Base-by-base conservation (phyloP, 768 basidiomycete species). In the Pisolithus albus region DNA sequence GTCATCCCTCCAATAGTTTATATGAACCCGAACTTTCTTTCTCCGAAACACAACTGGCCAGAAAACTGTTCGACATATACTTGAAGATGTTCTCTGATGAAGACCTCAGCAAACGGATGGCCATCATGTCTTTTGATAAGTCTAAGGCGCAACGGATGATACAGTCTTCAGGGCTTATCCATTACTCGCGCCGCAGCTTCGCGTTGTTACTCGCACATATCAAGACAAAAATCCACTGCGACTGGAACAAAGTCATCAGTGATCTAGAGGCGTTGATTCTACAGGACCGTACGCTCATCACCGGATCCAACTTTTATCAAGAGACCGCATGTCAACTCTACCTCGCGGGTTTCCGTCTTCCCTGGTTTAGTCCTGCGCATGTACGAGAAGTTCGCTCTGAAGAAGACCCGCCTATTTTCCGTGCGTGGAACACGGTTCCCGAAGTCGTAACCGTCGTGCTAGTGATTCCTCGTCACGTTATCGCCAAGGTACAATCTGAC, bases 151-250 rank as follows among this genome's bases (percentile, higher is more conserved):
- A 13, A 13, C 55, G 45, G 16, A 50, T 45, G 8, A 0, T 56
- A 9, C 42, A 43, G 1, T 52, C 52, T 11, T 56, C 62, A 8
- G 59, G 52, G 32, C 52, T 69, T 26, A 23, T 72, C 19, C 77
- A 78, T 53, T 82, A 83, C 55, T 70, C 63, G 8, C 73, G 82
- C 13, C 67, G 67, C 36, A 75, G 72, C 32, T 80, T 82, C 46
- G 78, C 67, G 1, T 55, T 68, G 4, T 62, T 84, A 37, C 61
- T 84, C 13, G 58, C 59, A 11, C 57, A 72, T 11, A 64, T 80
- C 36, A 73, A 71, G 52, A 62, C 61, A 21, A 63, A 67, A 37
- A 61, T 73, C 7, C 52, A 52, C 21, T 57, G 64, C 1, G 63
- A 75, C 41, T 84, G 83, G 83, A 47, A 23, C 0, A 51, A 62